Evolutionary conservation across 768 basidiomycete genomes (phyloP).

Genomic region (Naganishia vaughanmartiniae): DNA sequence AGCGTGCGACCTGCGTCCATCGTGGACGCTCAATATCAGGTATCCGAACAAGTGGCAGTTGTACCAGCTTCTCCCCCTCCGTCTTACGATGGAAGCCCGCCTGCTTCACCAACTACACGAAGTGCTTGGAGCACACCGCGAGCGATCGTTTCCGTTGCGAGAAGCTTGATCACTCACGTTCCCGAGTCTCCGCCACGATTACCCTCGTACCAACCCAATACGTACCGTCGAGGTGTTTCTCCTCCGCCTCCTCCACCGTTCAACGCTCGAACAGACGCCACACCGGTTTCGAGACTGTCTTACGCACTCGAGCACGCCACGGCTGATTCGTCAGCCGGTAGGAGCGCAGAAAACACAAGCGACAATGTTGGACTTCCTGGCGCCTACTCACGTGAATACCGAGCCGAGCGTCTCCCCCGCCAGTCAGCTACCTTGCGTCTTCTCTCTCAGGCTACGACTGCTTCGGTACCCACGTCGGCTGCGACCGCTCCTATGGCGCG

Average conservation of each 20-base stretch:
- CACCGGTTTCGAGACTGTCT: background rate
- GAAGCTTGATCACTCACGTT: background rate
- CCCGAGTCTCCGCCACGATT: slow-evolving; percentile 1
- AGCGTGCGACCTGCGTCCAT: background rate
- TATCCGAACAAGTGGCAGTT: background rate
- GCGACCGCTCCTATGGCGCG: background rate
- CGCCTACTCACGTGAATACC: background rate
- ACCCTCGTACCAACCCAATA: slow-evolving; percentile 14
- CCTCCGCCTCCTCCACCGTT: slow-evolving; percentile 18
- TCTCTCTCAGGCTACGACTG: background rate
- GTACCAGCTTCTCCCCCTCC: slow-evolving; percentile 15
- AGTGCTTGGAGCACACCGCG: background rate
- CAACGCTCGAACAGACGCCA: slow-evolving; percentile 21
- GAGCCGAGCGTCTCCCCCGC: background rate
- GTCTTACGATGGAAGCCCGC: background rate
- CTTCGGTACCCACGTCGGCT: background rate
- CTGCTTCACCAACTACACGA: background rate
- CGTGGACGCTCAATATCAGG: too few relatives aligned
- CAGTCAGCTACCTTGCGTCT: background rate
- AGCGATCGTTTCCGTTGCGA: background rate
- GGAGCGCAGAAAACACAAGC: background rate
- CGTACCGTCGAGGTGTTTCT: slow-evolving; percentile 17
- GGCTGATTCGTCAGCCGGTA: background rate
- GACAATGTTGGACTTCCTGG: background rate
- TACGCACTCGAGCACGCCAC: background rate